phyloP scores from a whole-genome alignment of 257 asterid species.

The Solanum megistacrolobum region DNA sequence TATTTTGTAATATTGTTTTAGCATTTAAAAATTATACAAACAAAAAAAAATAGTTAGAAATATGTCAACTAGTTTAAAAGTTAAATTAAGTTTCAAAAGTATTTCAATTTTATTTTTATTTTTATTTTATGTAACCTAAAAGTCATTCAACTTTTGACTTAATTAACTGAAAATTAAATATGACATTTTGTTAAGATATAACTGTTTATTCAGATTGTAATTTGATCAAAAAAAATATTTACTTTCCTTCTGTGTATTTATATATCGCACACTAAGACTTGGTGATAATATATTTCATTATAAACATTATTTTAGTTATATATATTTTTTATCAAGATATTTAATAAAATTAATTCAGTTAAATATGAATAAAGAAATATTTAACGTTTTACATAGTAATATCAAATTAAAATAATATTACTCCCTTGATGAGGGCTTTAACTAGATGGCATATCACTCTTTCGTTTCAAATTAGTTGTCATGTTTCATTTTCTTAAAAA shows the following conservation, averaged over 20 bases:
- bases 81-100: neutral
- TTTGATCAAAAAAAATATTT: neutral
- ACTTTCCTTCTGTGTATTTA: neutral
- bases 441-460: neutral
- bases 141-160: neutral
- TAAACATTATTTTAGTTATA: neutral
- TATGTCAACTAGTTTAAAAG: neutral
- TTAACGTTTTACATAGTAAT: neutral
- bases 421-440: neutral
- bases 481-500: neutral
- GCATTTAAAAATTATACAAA: neutral
- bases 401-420: neutral
- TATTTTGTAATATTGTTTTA: slow-evolving; percentile 7
- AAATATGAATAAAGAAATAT: neutral
- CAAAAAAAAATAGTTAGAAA: neutral
- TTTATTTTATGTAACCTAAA: neutral
- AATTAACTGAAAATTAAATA: too few species aligned
- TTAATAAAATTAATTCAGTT: neutral
- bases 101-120: neutral
- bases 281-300: neutral
- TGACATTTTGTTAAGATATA: too few species aligned
- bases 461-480: neutral
- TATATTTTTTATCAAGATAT: neutral
- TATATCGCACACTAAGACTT: neutral
- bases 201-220: neutral